Base-by-base conservation (phyloP, 441 rosid species). In the Bruguiera hainesii region DNA sequence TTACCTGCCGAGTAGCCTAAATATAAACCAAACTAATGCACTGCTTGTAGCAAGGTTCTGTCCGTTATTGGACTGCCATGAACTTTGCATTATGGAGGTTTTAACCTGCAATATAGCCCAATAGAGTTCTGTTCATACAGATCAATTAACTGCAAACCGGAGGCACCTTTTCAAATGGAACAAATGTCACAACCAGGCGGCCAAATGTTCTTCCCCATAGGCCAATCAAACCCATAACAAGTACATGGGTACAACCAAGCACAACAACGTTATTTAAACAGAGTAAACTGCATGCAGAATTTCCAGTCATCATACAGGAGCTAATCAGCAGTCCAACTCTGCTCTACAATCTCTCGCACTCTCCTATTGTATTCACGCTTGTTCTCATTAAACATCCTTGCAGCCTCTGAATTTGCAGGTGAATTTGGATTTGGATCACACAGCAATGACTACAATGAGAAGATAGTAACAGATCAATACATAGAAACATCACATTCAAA, bases 401-500 rank as follows among this genome's bases (percentile, higher is more conserved):
- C 84, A 30, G 85, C 89, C 73, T 85, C 89, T 0, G 89, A 78
- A 71, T 85, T 85, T 50, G 87, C 85, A 1, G 89, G 89, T 19
- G 89, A 85, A 63, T 85, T 85, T n/a, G 89, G 85, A 63, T 83
- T 85, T 59, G 89, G 87, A 31, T 85, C 87, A 19, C 87, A 85
- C 18, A 85, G 85, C 76, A 85, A 56, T 4, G 85, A 85, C 84
- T 83, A 76, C 68, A 73, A 71, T 10, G 58, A 53, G 28, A 53
- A 53, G 48, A 53, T n/a, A 23, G 16, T 53, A 13, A 53, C 4
- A 23, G 18, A 42, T 42, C 3, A 42, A 42, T 3, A 42, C 3
- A 18, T 30, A 11, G 48, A 52, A 23, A 33, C 39, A 42, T 9
- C 31, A 8, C 6, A 37, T 59, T 49, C 58, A 42, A 15, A 49